phyloP scores from a whole-genome alignment of 306 rosid species.

The Cercis canadensis region DNA sequence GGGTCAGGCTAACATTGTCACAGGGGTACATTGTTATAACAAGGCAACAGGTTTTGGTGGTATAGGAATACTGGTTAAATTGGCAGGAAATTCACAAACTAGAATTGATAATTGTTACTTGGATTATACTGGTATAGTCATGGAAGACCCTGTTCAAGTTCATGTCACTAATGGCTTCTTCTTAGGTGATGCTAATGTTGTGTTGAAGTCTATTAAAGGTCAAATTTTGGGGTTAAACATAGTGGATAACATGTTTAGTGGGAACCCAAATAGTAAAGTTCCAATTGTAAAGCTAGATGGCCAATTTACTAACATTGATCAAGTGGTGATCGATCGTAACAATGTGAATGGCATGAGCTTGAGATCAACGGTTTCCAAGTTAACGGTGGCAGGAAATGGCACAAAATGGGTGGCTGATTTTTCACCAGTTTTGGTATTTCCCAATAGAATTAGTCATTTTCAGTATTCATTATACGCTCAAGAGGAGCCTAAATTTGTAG shows the following conservation, averaged over 20 bases:
- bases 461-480: conserved; percentile 55
- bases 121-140: conserved; percentile 67
- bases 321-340: conserved; percentile 68
- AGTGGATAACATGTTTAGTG: conserved; percentile 65
- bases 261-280: conserved; percentile 46
- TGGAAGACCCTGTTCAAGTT: conserved; percentile 81
- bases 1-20: conserved; percentile 70
- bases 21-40: conserved; percentile 73
- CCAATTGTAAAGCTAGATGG: conserved; percentile 69
- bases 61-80: conserved; percentile 64
- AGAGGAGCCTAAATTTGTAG: conserved; percentile 53
- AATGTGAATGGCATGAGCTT: conserved; percentile 63
- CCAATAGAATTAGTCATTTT: conserved; percentile 54
- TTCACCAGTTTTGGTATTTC: conserved; percentile 54
- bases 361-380: conserved; percentile 67
- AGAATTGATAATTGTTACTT: conserved; percentile 71
- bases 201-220: conserved; percentile 60
- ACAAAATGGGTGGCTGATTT: conserved; percentile 71
- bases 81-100: conserved; percentile 59
- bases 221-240: conserved; percentile 59
- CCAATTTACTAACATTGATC: conserved; percentile 54
- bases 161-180: conserved; percentile 74
- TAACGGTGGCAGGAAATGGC: conserved; percentile 52
- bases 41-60: conserved; percentile 69
- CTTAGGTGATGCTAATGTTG: conserved; percentile 67